These are phyloP conservation scores for Diaporthe sp. DNA, from an alignment of 2,329 filamentous ascomycete genomes.

Conservation along the genomic window DNA sequence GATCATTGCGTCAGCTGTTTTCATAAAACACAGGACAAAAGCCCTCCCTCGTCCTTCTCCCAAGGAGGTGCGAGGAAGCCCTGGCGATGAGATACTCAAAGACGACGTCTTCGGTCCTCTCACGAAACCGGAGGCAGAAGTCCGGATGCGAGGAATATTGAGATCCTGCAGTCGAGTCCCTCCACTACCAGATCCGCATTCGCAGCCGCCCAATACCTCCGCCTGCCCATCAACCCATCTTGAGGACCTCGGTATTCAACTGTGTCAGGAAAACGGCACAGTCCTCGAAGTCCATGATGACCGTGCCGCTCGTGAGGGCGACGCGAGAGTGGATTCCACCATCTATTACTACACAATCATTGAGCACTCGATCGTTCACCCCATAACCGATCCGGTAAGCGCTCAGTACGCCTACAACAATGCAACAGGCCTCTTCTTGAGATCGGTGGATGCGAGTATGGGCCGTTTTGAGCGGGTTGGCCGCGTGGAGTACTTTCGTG, in stretches of 20 bases:
- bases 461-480: not conserved
- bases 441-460: not conserved
- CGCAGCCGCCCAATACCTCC: not conserved
- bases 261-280: too few relatives aligned
- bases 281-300: not conserved
- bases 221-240: not conserved
- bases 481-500: not conserved
- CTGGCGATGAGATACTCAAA: not conserved
- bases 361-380: too few relatives aligned
- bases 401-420: not conserved
- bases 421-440: not conserved
- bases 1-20: not conserved
- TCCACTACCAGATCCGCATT: not conserved
- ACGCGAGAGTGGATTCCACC: not conserved
- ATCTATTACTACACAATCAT: not conserved
- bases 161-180: not conserved
- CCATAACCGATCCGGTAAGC: too few relatives aligned
- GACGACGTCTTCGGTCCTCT: not conserved
- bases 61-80: not conserved
- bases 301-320: not conserved
- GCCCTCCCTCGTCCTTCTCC: not conserved
- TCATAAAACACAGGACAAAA: not conserved
- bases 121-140: not conserved
- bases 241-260: not conserved
- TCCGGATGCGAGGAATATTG: not conserved